A percentile compares a stretch with the other conserved stretches of the same genome.
Evolutionary conservation across 169 alveolate genomes (phyloP).

Genomic region (Eimeria necatrix): DNA sequence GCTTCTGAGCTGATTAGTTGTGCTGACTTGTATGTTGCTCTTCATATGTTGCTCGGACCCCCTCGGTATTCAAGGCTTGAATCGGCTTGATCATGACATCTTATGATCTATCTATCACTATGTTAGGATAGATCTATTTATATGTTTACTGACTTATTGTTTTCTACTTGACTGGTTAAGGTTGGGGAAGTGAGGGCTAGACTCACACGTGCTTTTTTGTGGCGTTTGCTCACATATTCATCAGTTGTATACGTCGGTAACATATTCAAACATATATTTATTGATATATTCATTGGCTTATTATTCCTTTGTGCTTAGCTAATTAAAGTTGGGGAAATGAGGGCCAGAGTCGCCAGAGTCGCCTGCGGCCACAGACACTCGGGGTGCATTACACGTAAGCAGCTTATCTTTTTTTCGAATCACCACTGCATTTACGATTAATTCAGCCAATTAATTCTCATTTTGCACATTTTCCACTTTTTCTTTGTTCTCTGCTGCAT

Average conservation of each 20-base stretch:
- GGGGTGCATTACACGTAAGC: conserved; percentile 76
- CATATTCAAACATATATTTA: no score
- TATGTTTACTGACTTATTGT: no score
- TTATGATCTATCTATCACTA: no score
- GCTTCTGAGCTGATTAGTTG: neutral
- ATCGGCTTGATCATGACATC: no score
- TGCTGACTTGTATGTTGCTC: neutral
- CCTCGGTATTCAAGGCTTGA: no score
- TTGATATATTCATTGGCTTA: no score
- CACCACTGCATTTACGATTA: neutral
- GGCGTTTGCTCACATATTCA: no score
- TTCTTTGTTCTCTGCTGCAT: neutral
- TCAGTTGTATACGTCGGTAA: no score
- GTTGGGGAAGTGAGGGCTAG: neutral
- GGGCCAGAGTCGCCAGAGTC: conserved; percentile 28
- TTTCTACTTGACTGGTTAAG: neutral
- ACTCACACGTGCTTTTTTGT: no score
- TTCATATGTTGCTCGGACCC: neutral
- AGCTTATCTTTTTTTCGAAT: neutral
- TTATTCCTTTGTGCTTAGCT: neutral
- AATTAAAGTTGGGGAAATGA: conserved; percentile 57
- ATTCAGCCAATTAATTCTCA: neutral
- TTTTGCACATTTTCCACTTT: neutral
- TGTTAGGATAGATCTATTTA: no score
- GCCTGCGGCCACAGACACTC: conserved; percentile 75